Evolutionary conservation across 2,329 filamentous ascomycete genomes (phyloP), one percentile per base, ranked within the genome.

Genomic region (Cercospora citrullina): DNA sequence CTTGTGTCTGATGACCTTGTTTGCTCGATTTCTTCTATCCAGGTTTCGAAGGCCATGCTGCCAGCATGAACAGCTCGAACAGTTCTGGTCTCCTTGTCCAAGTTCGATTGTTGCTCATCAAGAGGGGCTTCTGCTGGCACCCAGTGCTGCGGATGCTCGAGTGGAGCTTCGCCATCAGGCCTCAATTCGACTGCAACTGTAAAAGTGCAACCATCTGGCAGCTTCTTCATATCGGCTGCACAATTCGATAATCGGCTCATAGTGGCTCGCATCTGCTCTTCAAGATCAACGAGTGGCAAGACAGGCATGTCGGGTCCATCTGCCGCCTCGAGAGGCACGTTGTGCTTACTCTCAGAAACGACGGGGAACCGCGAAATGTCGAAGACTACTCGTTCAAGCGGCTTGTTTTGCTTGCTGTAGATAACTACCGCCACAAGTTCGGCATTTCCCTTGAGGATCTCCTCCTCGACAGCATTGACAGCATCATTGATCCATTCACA

Each of bases 401-500:
- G 83, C 67, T 85, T 84, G 67, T 82, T 81, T 67, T 81, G 78
- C 60, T 82, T 79, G 70, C 80, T 82, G 77, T 84, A 86, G 66
- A 89, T 83, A 60, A 88, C 86, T 39, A 89, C 81, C 68, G 81
- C 85, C 70, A 89, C 83, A 64, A 82, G 81, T 31, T 84, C 82
- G 39, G 88, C 85, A 65, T 80, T 82, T 72, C 85, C 84, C 77
- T 79, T 85, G 59, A 91, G 84, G 39, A 97, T 84, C 80, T 96
- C 90, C 3, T 83, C 84, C 68, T 87, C 84, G 23, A 93, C 87
- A 39, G 92, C 90, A 70, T 88, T 83, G 51, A 95, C 87, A 72
- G 93, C 92, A 78, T 95, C 91, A 76, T 85, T 87, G 79, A 97
- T 89, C 91, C 94, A 97, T 75, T 88, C 83, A 84, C 92, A 96